Percentiles rank a stretch among this genome's conserved stretches.
Evolutionary conservation across 768 basidiomycete species (phyloP).

Genomic region (Tulasnella calospora): DNA sequence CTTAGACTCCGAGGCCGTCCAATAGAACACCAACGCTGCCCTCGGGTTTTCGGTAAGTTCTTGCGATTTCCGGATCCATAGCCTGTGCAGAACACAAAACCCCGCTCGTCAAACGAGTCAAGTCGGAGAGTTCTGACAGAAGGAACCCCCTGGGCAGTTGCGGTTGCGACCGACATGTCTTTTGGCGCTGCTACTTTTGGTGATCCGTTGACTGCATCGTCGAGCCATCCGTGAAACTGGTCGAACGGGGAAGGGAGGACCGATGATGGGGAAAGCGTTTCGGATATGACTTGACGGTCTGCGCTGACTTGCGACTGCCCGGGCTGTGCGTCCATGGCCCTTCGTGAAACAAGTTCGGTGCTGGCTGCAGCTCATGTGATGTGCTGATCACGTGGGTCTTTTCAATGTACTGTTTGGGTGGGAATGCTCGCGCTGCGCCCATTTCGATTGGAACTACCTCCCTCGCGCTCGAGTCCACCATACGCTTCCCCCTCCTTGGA

Average conservation of each 20-base stretch:
- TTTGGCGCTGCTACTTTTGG: conserved; percentile 41
- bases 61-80: conserved; percentile 63
- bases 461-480: too few relatives aligned
- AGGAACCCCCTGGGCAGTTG: conserved; percentile 66
- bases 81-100: conserved; percentile 97
- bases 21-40: not conserved
- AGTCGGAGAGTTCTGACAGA: conserved; percentile 86
- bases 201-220: conserved; percentile 24
- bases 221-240: conserved; percentile 64
- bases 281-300: conserved; percentile 65
- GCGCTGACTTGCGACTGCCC: not conserved
- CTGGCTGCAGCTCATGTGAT: too few relatives aligned
- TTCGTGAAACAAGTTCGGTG: too few relatives aligned
- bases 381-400: too few relatives aligned
- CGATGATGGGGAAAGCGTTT: conserved; percentile 55
- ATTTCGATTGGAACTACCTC: too few relatives aligned
- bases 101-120: conserved; percentile 79
- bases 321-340: not conserved
- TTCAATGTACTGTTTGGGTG: too few relatives aligned
- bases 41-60: not conserved
- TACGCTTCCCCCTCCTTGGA: too few relatives aligned
- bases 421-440: too few relatives aligned
- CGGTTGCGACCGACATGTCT: conserved; percentile 78
- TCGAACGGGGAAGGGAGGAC: conserved; percentile 66
- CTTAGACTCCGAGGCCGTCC: not conserved